Base-by-base conservation (phyloP, 257 asterid species). In the Fraxinus excelsior region DNA sequence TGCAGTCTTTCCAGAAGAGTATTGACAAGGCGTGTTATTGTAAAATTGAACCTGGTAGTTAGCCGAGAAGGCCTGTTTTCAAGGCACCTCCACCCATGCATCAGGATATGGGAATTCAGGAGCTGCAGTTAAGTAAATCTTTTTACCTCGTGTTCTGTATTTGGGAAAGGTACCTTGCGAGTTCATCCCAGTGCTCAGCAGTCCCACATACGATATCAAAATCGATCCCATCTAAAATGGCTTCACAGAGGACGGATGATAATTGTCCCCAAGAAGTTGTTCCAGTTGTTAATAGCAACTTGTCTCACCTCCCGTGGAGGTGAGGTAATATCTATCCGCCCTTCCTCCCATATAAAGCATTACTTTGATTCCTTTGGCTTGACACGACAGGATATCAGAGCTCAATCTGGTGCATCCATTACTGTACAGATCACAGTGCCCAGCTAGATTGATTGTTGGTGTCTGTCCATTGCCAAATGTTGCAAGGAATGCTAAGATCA, bases 21-120 rank as follows among this genome's bases (percentile, higher is more conserved):
- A 87, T 62, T 86, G 90, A 70, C 94, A 86, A 2, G 96, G 91
- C 2, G 92, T 87, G 29, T 87, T 88, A 38, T 89, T 90, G 77
- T 86, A 90, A 18, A 90, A 91, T 77, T 87, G 96, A 23, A 90
- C 85, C 90, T 93, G 87, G 4, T 86, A 88, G 11, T 79, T 79
- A 87, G 82, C 88, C 91, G 70, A 90, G 88, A 4, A 90, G 83
- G 19, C 89, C 90, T 0, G 92, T 88, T 60, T 75, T 73, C 72
- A 88, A 34, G 1, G 94, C 92, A 4, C 75, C 82, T 32, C 92
- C 2, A 86, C 72, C 86, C 89, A 84, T 1, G 85, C 83, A 60
- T 89, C 92, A 0, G 96, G 96, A 34, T 77, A 87, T 11, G 92
- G 92, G 80, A 91, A 89, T 58, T 87, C 92, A 11, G 94, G 96